phyloP scores from a whole-genome alignment of 2,329 filamentous ascomycete species.

The Fusarium sp. region DNA sequence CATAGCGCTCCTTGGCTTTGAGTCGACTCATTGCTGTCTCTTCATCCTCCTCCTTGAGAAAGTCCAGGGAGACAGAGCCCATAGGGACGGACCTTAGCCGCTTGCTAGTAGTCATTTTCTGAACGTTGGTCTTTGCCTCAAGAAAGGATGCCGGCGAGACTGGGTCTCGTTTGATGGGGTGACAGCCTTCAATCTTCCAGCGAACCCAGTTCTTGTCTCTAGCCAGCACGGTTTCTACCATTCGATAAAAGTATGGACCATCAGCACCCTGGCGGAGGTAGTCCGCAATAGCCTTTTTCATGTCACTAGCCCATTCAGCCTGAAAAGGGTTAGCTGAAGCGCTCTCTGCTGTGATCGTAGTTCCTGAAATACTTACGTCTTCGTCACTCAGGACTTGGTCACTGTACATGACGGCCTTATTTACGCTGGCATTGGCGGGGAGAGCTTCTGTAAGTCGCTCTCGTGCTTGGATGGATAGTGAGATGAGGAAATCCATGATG shows the following conservation, averaged over 20 bases:
- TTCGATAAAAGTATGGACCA: conserved; percentile 92
- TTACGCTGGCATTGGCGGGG: conserved; percentile 70
- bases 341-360: neutral
- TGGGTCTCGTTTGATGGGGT: conserved; percentile 80
- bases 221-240: conserved; percentile 95
- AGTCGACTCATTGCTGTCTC: conserved; percentile 73
- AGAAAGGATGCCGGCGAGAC: conserved; percentile 76
- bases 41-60: conserved; percentile 74
- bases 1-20: conserved; percentile 71
- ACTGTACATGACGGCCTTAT: conserved; percentile 87
- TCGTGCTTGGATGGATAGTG: conserved; percentile 83
- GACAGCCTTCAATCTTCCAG: conserved; percentile 97
- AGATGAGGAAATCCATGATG: conserved; percentile 93
- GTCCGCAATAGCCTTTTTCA: conserved; percentile 80
- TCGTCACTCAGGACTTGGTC: conserved; percentile 80
- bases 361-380: conserved; percentile 68
- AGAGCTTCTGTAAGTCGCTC: conserved; percentile 66
- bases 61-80: conserved; percentile 79
- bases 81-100: conserved; percentile 74
- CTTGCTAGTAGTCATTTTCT: conserved; percentile 75
- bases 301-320: conserved; percentile 85
- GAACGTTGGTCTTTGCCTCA: conserved; percentile 72
- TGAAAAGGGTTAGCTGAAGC: conserved; percentile 47
- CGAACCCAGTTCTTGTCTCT: conserved; percentile 99
- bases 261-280: conserved; percentile 85